phyloP scores from a whole-genome alignment of 805 yeast genomes.

The Pichia californica region DNA sequence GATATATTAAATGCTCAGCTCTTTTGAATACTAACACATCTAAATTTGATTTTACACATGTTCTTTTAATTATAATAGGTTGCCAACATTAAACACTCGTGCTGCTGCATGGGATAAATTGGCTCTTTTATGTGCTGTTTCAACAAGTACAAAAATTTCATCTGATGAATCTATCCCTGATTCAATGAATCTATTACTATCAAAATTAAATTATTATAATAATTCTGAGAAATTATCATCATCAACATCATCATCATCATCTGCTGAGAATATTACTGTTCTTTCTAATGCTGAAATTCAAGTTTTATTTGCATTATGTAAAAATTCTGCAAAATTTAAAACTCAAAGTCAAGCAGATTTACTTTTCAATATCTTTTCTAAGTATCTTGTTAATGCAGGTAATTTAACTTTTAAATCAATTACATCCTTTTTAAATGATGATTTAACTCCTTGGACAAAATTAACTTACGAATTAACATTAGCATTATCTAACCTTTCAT shows the following conservation, averaged over 20 bases:
- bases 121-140: slow-evolving; percentile 28
- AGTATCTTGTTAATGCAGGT: slow-evolving; percentile 41
- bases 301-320: slow-evolving; percentile 50
- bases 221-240: too few relatives aligned
- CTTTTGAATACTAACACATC: background rate
- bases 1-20: too few relatives aligned
- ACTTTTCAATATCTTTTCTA: slow-evolving; percentile 38
- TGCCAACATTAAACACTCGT: slow-evolving; percentile 32
- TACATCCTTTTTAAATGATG: slow-evolving; percentile 19
- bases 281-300: slow-evolving; percentile 36
- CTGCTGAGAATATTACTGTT: too few relatives aligned
- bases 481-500: slow-evolving; percentile 27
- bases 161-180: slow-evolving; percentile 20
- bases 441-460: slow-evolving; percentile 37
- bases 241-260: too few relatives aligned
- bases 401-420: slow-evolving; percentile 35
- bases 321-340: slow-evolving; percentile 32
- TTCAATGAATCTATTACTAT: slow-evolving; percentile 12
- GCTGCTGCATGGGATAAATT: slow-evolving; percentile 33
- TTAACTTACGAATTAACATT: slow-evolving; percentile 31
- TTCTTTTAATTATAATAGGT: slow-evolving; percentile 22
- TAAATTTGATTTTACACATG: too few relatives aligned
- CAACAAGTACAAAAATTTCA: slow-evolving; percentile 14
- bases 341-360: slow-evolving; percentile 35
- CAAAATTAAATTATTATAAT: slow-evolving; percentile 2